Conservation (phyloP, 164 flowering plant genomes). For the Chloranthus sessilifolius region DNA sequence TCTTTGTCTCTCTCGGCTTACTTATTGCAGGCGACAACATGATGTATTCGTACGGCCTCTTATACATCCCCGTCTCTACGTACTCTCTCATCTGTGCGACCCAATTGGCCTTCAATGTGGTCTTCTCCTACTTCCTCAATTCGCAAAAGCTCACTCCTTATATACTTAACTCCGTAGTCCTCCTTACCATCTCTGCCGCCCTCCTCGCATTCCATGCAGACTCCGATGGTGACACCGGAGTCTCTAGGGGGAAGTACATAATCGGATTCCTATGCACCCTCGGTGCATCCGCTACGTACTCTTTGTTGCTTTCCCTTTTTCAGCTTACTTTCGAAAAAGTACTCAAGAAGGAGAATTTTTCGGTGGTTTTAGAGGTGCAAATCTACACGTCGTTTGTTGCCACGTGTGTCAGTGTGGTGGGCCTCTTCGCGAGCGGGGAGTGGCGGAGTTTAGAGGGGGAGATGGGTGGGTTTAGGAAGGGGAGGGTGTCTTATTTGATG, state of each 20-base stretch:
- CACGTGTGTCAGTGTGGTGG: constrained; percentile 18
- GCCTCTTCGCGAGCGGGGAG: constrained; percentile 28
- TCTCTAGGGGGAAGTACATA: constrained; percentile 11
- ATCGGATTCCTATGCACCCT: constrained; percentile 23
- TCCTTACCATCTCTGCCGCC: constrained; percentile 21
- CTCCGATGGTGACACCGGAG: constrained; percentile 2
- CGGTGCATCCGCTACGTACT: constrained; percentile 25
- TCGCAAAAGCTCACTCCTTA: constrained; percentile 21
- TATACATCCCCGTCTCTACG: constrained; percentile 27
- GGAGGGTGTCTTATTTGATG: constrained; percentile 25
- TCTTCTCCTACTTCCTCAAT: constrained; percentile 26
- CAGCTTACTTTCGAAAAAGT: constrained; percentile 22
- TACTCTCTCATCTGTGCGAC: constrained; percentile 25
- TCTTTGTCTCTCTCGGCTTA: constrained; percentile 18
- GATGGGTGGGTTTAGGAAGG: constrained; percentile 14
- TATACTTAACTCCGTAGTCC: constrained; percentile 17
- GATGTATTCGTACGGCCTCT: constrained; percentile 26
- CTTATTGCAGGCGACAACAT: constrained; percentile 18
- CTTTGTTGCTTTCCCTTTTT: constrained; percentile 21
- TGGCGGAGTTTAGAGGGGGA: constrained; percentile 23
- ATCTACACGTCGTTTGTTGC: constrained; percentile 21
- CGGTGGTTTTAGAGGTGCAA: constrained; percentile 20
- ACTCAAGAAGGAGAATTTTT: constrained; percentile 14
- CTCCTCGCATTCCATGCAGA: constrained; percentile 18
- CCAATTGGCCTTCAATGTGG: constrained; percentile 26